These are phyloP conservation scores for Taphrina sp. DNA, from an alignment of 1,139 yeast genomes.

Conservation along the genomic window DNA sequence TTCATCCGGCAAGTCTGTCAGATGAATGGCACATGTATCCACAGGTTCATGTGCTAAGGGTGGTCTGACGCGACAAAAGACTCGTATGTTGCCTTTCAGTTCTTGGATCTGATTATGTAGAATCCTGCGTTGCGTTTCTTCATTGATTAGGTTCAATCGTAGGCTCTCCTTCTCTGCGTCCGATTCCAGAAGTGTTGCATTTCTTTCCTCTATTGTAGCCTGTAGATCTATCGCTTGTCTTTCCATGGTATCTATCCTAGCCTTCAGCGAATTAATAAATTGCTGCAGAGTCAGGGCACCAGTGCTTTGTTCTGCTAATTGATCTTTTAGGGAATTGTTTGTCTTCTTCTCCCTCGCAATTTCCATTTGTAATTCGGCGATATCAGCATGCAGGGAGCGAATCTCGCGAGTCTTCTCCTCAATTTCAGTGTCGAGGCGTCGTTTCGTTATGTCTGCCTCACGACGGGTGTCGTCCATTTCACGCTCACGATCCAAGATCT, in stretches of 20 bases:
- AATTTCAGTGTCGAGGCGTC: conserved; percentile 19
- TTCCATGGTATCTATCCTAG: conserved; percentile 37
- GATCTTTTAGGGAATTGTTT: conserved; percentile 37
- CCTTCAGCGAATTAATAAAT: conserved; percentile 31
- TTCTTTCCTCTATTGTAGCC: conserved; percentile 37
- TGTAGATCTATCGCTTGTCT: conserved; percentile 33
- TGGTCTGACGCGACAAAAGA: conserved; percentile 83
- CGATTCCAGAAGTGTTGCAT: conserved; percentile 38
- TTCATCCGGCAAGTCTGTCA: conserved; percentile 35
- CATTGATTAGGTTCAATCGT: conserved; percentile 43
- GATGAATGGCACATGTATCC: conserved; percentile 6
- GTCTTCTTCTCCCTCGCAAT: conserved; percentile 49
- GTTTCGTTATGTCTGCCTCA: conserved; percentile 36
- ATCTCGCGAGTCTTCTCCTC: conserved; percentile 32
- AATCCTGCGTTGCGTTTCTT: conserved; percentile 59
- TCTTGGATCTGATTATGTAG: conserved; percentile 79
- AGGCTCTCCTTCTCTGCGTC: conserved; percentile 37
- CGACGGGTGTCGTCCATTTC: conserved; percentile 17
- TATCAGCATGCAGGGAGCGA: background rate
- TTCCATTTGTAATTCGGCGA: conserved; percentile 37
- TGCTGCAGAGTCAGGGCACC: conserved; percentile 37
- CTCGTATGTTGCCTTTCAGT: conserved; percentile 86
- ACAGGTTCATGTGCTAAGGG: conserved; percentile 39
- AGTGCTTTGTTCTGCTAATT: conserved; percentile 36
- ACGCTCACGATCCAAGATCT: conserved; percentile 19